Evolutionary conservation across 768 basidiomycete genomes (phyloP), one percentile per base, ranked within the genome.

Genomic region (Baorangia bicolor): DNA sequence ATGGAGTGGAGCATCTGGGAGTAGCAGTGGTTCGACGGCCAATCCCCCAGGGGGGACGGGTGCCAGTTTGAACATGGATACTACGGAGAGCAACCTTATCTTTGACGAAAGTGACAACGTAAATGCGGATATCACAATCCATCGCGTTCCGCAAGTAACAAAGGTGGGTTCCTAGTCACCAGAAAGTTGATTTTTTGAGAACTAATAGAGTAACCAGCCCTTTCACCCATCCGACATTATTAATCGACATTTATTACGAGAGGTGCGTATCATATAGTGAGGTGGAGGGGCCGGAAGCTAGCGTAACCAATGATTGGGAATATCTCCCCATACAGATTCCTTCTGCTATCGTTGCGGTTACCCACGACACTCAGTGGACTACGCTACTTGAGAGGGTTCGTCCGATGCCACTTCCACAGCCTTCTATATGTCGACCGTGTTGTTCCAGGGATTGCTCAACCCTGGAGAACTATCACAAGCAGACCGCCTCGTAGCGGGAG

Each of bases 211-310:
- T 35, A 18, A 10, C 7, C 34, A 43, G 54, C 43, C 50, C 8
- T 53, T 57, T 30, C 60, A 62, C 25, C 60, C 60, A 4, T 58
- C 55, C 4, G 55, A 62, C n/a, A 14, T 47, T 20, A 57, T 57
- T 3, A 58, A 62, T 4, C 41, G 40, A 31, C 14, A 49, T 45
- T 39, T 63, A 20, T 28, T 64, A 14, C n/a, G 31, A 33, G 14
- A 27, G 33, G 58, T 64, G 9, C 3, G 30, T 51, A 4, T 25
- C 18, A 27, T 4, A 23, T 27, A 2, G 7, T 23, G 8, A 33
- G 11, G 5, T 5, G 3, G 16, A 35, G 10, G 37, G 13, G 5
- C 10, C 31, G 25, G 37, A 56, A 34, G 11, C 4, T 16, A 28
- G 7, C 11, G 2, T 35, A 20, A 44, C 33, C 27, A 21, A 27